phyloP scores from a whole-genome alignment of 2,329 filamentous ascomycete genomes.

The Diaporthe australafricana region DNA sequence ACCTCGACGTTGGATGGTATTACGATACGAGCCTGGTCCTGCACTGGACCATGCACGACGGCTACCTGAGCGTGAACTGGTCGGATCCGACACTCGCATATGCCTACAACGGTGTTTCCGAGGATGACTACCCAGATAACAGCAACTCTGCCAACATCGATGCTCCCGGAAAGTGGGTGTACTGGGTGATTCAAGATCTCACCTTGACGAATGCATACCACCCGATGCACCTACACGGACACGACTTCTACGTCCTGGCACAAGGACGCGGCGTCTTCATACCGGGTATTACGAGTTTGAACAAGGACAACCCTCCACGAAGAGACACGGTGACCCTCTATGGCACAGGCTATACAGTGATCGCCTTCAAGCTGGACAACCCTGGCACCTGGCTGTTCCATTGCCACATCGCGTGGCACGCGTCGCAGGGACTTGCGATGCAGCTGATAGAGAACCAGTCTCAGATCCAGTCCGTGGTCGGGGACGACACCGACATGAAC shows the following conservation, averaged over 20 bases:
- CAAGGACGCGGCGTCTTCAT: constrained; percentile 41
- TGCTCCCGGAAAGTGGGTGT: constrained; percentile 10
- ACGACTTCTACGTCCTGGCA: constrained; percentile 59
- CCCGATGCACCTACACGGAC: constrained; percentile 63
- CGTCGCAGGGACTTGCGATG: constrained; percentile 55
- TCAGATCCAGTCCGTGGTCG: constrained; percentile 28
- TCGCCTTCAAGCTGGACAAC: constrained; percentile 49
- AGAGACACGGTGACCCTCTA: constrained; percentile 50
- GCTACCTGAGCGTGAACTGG: constrained; percentile 19
- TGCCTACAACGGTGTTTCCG: constrained; percentile 2
- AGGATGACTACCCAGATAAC: constrained; percentile 3
- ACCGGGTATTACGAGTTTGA: constrained; percentile 36
- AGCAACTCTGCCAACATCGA: constrained; percentile 17
- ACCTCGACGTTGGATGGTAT: constrained; percentile 12
- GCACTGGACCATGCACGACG: constrained; percentile 30
- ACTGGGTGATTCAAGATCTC: constrained; percentile 23
- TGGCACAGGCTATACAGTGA: constrained; percentile 45
- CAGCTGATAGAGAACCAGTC: constrained; percentile 51
- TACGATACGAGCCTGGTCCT: constrained; percentile 36
- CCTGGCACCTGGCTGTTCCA: constrained; percentile 45
- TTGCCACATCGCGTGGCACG: constrained; percentile 44
- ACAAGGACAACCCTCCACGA: constrained; percentile 50
- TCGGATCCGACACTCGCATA: constrained; percentile 16
- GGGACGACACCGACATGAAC: constrained; percentile 6
- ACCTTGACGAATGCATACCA: constrained; percentile 45